A percentile compares a stretch with the other conserved stretches of the same genome.
These are phyloP conservation scores for Barnettozyma sp. DNA, from an alignment of 805 yeast genomes.

Conservation along the genomic window DNA sequence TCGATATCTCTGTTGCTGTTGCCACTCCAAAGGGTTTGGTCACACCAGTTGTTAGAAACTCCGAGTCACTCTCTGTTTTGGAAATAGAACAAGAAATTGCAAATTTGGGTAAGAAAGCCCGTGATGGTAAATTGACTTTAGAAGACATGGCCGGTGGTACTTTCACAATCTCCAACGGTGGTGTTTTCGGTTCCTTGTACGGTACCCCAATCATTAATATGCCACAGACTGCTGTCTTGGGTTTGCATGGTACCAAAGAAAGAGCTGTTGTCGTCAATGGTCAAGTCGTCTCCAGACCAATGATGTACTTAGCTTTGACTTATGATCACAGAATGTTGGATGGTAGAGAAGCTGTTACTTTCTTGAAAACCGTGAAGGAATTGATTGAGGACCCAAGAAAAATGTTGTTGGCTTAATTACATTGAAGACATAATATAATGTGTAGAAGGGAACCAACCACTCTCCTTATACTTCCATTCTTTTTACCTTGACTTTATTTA, in stretches of 20 bases:
- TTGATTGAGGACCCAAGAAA: slow-evolving; percentile 98
- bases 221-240: slow-evolving; percentile 98
- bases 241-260: slow-evolving; percentile 95
- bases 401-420: slow-evolving; percentile 64
- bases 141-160: slow-evolving; percentile 99
- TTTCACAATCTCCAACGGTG: slow-evolving; percentile 98
- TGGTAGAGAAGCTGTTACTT: slow-evolving; percentile 98
- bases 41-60: slow-evolving; percentile 96
- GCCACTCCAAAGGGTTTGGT: slow-evolving; percentile 99
- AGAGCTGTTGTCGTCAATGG: slow-evolving; percentile 97
- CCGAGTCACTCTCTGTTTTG: slow-evolving; percentile 80
- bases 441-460: too few relatives aligned
- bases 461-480: background rate
- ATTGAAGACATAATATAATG: too few relatives aligned
- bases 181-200: slow-evolving; percentile 94
- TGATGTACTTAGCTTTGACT: slow-evolving; percentile 98
- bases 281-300: slow-evolving; percentile 93
- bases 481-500: too few relatives aligned
- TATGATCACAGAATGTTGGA: slow-evolving; percentile 97
- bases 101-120: slow-evolving; percentile 81
- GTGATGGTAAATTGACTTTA: slow-evolving; percentile 91
- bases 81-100: slow-evolving; percentile 86
- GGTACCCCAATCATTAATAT: slow-evolving; percentile 98
- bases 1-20: slow-evolving; percentile 92
- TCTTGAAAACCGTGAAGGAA: slow-evolving; percentile 94